Percentiles rank a stretch among this genome's conserved stretches.
phyloP scores from a whole-genome alignment of 169 alveolate species.

The Plasmodium cynomolgi region DNA sequence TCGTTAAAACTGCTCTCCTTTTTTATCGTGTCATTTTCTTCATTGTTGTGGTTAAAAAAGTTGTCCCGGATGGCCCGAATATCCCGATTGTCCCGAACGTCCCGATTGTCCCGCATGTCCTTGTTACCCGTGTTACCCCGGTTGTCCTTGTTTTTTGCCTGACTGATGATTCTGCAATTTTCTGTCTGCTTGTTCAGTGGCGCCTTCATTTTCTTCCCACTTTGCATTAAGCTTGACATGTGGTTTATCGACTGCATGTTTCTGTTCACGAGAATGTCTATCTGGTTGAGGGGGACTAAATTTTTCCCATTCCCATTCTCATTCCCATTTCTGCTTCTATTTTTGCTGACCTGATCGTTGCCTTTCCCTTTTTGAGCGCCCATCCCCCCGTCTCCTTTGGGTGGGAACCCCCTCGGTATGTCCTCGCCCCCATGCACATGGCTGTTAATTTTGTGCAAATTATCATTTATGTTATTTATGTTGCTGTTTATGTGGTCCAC shows the following conservation, averaged over 20 bases:
- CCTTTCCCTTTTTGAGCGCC: background rate
- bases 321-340: background rate
- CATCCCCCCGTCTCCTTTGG: background rate
- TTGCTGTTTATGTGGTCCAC: conserved; percentile 67
- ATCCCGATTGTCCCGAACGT: background rate
- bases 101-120: background rate
- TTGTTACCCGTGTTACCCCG: background rate
- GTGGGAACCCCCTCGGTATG: background rate
- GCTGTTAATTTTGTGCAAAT: conserved; percentile 42
- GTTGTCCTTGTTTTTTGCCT: background rate
- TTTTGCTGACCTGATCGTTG: background rate
- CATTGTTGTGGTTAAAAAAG: background rate
- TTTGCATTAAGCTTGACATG: conserved; percentile 45
- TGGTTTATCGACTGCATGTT: conserved; percentile 74
- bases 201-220: background rate
- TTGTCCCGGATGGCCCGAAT: too few relatives aligned
- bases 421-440: conserved; percentile 3
- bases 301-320: conserved; percentile 3
- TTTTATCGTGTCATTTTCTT: conserved; percentile 27
- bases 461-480: conserved; percentile 45
- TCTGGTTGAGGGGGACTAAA: conserved; percentile 14
- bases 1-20: conserved; percentile 67
- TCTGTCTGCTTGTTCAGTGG: background rate
- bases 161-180: background rate
- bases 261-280: conserved; percentile 52